Base-by-base conservation (phyloP, 83 land plant genomes). In the Picea mariana region DNA sequence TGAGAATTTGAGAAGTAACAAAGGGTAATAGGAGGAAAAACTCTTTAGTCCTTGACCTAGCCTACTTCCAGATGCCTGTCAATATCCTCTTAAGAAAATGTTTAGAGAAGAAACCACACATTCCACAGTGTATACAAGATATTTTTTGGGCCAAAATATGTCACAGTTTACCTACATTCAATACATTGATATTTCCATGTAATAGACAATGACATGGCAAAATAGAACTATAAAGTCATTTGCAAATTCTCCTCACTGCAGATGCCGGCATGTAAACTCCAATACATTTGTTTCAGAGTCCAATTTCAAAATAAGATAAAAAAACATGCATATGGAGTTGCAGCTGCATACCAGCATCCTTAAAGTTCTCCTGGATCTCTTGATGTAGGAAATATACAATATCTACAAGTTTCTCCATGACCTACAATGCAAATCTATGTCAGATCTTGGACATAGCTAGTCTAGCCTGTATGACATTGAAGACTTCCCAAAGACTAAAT, bases 351-450 rank as follows among this genome's bases (percentile, higher is more conserved):
- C 99, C 99, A 77, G 87, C 86, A 73, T 77, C 86, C 16, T 92
- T 94, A 87, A 95, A 97, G 34, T 83, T 87, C 47, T 93, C 91
- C 68, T 88, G 84, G 23, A 97, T 96, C 87, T 92, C 92, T 83
- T 91, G 86, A 79, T 96, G 89, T 60, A 97, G 79, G 82, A 88
- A 96, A 66, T 91, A 92, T 8, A 94, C 98, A 89, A 93, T 87
- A 63, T 97, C 97, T 52, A 97, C 97, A 81, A 97, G 95, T 79
- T 92, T 94, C 88, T 97, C 99, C 97, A 96, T 91, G 4, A 97
- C 91, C 99, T 97, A 80, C 75, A 78, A 84, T 17, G 40, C 31
- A 77, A 26, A 77, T 17, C 3, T 24, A 77, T 77, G 12, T 77
- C 9, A 77, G 63, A 58, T 15, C 38, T 59, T 26, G 9, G 63